Conservation (phyloP, 2,329 filamentous ascomycete genomes). For the Diplocarpon mali region DNA sequence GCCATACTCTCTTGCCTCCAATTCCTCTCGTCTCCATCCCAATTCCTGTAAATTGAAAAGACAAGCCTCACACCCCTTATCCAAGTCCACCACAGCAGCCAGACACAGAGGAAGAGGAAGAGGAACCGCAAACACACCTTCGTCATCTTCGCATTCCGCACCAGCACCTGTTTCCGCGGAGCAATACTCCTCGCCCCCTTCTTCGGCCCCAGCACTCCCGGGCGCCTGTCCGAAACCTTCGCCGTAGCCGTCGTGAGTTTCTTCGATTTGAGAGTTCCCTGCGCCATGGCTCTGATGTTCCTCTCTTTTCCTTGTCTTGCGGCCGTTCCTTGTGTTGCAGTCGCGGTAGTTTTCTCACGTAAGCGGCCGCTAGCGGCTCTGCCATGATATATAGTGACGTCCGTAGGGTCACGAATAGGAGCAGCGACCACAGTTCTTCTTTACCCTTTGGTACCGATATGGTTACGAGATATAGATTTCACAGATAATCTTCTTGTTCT, state of each 20-base stretch:
- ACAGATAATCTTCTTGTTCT: too few relatives aligned
- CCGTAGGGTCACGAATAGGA: too few relatives aligned
- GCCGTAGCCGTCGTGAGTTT: conserved; percentile 22
- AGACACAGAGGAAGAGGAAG: not conserved
- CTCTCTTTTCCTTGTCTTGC: not conserved
- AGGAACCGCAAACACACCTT: conserved; percentile 34
- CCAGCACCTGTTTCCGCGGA: conserved; percentile 51
- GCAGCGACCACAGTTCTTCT: too few relatives aligned
- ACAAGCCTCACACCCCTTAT: not conserved
- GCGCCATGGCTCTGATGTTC: conserved; percentile 21
- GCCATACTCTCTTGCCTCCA: not conserved
- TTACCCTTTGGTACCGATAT: too few relatives aligned
- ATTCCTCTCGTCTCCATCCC: not conserved
- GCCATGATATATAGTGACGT: too few relatives aligned
- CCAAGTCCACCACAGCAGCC: too few relatives aligned
- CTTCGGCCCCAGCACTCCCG: conserved; percentile 36
- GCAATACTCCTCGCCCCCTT: conserved; percentile 52
- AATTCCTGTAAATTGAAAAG: too few relatives aligned
- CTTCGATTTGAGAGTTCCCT: conserved; percentile 26
- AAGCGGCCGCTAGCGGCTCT: too few relatives aligned
- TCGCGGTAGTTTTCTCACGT: not conserved
- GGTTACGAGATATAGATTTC: too few relatives aligned
- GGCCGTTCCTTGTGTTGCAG: not conserved
- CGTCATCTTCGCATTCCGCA: conserved; percentile 50
- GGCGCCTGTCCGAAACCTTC: conserved; percentile 20